Evolutionary conservation across 2,329 filamentous ascomycete genomes (phyloP), one percentile per base, ranked within the genome.

Genomic region (Chaetomiaceae sp.): DNA sequence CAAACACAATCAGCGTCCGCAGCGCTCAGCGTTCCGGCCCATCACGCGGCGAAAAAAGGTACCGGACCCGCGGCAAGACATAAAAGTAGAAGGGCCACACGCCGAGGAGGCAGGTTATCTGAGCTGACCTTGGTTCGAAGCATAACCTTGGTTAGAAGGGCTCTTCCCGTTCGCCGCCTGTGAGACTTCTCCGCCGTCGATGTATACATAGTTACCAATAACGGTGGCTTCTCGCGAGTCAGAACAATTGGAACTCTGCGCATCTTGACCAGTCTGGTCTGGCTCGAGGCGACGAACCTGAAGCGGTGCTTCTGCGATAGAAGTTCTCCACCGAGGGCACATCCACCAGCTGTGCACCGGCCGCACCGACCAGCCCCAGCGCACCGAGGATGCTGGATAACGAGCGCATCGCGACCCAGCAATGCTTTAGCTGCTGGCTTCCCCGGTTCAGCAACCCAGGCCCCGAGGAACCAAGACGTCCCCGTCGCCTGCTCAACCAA

Each of bases 181-280:
- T 3, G 53, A 38, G 0, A 61, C 7, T 33, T 60, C 56, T 10
- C 59, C 59, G 10, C 59, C 59, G 14, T 60, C 58, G 3, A 61
- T 36, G 42, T 61, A 61, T 8, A 60, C 51, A 36, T 57, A 57
- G 32, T 57, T 37, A n/a, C 58, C 58, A 9, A 60, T 47, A 1
- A 59, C 47, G 14, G 54, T 54, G 7, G 51, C 58, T 58, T 29
- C 18, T 29, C 29, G 7, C 5, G 3, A 4, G 33, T 54, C n/a
- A 48, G 43, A 20, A 32, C 18, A 6, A 7, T n/a, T n/a, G n/a
- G n/a, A n/a, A n/a, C n/a, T n/a, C n/a, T n/a, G n/a, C n/a, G n/a
- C n/a, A n/a, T 14, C 2, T 34, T n/a, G 10, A 2, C 4, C 29
- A 14, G 18, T 8, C 5, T 3, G 29, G 3, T 10, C 11, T 3